Conservation (phyloP, 148 eudicot genomes). For the Spergularia bocconei region DNA sequence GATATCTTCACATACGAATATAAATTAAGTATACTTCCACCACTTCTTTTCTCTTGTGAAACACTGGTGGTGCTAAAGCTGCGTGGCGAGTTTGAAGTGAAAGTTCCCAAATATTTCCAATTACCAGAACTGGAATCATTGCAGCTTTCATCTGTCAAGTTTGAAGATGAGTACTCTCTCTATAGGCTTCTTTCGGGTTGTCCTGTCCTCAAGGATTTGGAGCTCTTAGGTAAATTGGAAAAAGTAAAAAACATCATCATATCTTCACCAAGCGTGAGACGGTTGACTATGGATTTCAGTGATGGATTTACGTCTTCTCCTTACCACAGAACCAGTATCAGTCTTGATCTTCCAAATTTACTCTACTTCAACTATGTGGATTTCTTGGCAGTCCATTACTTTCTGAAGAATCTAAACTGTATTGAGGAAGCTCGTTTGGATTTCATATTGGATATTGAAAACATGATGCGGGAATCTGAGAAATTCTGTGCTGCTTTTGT, state of each 20-base stretch:
- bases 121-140: background rate
- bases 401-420: background rate
- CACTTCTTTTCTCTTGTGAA: background rate
- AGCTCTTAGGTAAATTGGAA: background rate
- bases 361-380: background rate
- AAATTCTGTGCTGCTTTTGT: background rate
- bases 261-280: background rate
- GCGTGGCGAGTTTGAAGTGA: background rate
- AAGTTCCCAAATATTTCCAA: background rate
- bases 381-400: background rate
- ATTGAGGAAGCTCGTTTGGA: conserved; percentile 7
- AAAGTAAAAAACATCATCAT: background rate
- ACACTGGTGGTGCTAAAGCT: conserved; percentile 10
- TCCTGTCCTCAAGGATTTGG: conserved; percentile 10
- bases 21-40: background rate
- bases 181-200: conserved; percentile 8
- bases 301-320: background rate
- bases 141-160: background rate
- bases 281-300: conserved; percentile 2
- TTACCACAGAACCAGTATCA: background rate
- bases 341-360: conserved; percentile 15
- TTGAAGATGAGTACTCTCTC: conserved; percentile 4
- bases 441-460: background rate
- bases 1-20: background rate
- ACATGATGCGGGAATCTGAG: background rate